Conservation (phyloP, 768 basidiomycete species). For the Macrolepiota albuminosa region DNA sequence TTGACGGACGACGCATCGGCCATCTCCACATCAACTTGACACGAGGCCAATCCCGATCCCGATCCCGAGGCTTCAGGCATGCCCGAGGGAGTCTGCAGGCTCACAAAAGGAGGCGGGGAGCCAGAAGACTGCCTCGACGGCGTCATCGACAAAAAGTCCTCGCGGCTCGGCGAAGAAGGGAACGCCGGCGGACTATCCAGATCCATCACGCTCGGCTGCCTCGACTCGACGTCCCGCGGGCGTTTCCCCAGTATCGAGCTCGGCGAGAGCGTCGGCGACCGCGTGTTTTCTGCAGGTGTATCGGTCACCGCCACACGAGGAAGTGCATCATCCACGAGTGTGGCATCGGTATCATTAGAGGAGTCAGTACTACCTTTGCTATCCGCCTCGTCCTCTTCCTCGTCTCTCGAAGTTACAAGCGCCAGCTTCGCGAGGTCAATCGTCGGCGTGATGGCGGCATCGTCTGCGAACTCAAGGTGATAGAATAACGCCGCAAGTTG, state of each 20-base stretch:
- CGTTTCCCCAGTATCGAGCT: slow-evolving; percentile 70
- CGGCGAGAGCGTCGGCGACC: slow-evolving; percentile 32
- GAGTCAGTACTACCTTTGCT: slow-evolving; percentile 65
- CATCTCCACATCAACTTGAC: slow-evolving; percentile 34
- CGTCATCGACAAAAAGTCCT: slow-evolving; percentile 27
- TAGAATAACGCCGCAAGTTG: slow-evolving; percentile 78
- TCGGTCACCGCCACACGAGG: slow-evolving; percentile 28
- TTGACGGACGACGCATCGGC: slow-evolving; percentile 26
- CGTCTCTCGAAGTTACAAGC: slow-evolving; percentile 84
- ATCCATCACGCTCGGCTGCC: slow-evolving; percentile 46
- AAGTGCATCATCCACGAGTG: slow-evolving; percentile 74
- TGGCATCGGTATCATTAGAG: slow-evolving; percentile 86
- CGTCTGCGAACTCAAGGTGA: slow-evolving; percentile 63
- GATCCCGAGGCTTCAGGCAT: slow-evolving; percentile 31
- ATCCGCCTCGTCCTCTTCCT: slow-evolving; percentile 78
- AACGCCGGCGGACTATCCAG: slow-evolving; percentile 40
- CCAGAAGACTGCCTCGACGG: slow-evolving; percentile 22
- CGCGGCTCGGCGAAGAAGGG: slow-evolving; percentile 30
- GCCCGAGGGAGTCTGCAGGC: slow-evolving; percentile 18
- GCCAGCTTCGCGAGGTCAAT: slow-evolving; percentile 89
- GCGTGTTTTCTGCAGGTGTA: slow-evolving; percentile 17
- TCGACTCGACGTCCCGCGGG: slow-evolving; percentile 39
- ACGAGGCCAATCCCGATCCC: slow-evolving; percentile 24
- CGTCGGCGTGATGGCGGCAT: slow-evolving; percentile 72
- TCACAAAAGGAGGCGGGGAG: slow-evolving; percentile 23